Conservation (phyloP, 2,329 filamentous ascomycete species). For the Lachnellula cervina region DNA sequence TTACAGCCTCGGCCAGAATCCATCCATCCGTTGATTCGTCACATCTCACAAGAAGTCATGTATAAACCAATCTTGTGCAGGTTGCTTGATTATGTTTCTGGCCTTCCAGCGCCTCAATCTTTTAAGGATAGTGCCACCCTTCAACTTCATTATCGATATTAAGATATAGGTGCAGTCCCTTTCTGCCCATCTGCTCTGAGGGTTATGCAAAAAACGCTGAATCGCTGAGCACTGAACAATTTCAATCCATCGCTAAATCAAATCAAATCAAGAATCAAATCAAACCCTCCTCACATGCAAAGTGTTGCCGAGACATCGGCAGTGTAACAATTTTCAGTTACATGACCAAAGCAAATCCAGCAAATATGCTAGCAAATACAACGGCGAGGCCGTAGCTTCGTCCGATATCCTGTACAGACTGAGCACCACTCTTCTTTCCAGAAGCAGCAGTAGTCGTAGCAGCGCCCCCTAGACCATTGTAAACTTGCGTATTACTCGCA, state of each 20-base stretch:
- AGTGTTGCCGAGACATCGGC: not conserved
- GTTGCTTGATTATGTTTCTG: not conserved
- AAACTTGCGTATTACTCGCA: constrained; percentile 36
- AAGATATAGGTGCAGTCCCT: constrained; percentile 10
- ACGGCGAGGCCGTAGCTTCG: constrained; percentile 52
- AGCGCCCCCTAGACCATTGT: constrained; percentile 40
- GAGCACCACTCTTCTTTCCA: constrained; percentile 31
- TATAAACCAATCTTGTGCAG: not conserved
- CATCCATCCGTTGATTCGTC: not conserved
- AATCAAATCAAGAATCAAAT: constrained; percentile 13
- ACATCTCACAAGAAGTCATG: not conserved
- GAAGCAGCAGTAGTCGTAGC: constrained; percentile 29
- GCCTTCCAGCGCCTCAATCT: not conserved
- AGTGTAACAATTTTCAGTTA: constrained; percentile 29
- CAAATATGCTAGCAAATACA: constrained; percentile 50
- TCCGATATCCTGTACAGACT: constrained; percentile 44
- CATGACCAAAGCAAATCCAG: constrained; percentile 51
- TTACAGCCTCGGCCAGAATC: not conserved
- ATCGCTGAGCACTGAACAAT: constrained; percentile 15
- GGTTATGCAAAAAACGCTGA: constrained; percentile 16
- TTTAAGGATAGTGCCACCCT: not conserved
- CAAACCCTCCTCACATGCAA: not conserved
- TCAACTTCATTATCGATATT: constrained; percentile 12
- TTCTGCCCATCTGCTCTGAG: constrained; percentile 1
- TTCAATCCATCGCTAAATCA: constrained; percentile 18